Evolutionary conservation across 2,329 filamentous ascomycete genomes (phyloP).

Genomic region (Trichoderma sp.): DNA sequence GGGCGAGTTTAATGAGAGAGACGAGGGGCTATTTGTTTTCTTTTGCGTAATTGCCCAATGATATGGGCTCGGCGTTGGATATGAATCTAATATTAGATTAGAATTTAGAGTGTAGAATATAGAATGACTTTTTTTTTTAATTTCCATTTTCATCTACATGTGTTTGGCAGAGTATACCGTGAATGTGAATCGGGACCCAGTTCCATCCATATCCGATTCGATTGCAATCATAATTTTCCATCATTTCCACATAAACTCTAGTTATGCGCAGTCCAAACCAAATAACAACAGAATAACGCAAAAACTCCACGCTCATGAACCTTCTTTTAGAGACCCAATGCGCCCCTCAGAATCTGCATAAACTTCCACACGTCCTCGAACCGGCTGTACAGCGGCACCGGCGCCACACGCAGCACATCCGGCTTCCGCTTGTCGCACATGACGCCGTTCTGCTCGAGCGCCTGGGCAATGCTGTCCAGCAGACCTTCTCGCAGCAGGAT

Average conservation of each 20-base stretch:
- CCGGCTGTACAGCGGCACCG: conserved; percentile 78
- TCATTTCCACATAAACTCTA: neutral
- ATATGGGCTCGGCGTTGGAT: neutral
- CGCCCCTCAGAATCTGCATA: conserved; percentile 40
- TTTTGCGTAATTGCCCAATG: neutral
- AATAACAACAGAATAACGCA: neutral
- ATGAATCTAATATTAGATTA: neutral
- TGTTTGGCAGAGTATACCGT: neutral
- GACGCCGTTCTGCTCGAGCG: conserved; percentile 65
- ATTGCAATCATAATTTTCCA: neutral
- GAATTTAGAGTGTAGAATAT: neutral
- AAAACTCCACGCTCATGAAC: neutral
- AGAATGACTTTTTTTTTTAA: neutral
- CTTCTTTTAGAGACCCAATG: conserved; percentile 28
- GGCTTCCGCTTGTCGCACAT: conserved; percentile 82
- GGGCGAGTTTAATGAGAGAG: neutral
- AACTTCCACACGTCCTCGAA: conserved; percentile 66
- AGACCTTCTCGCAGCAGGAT: conserved; percentile 65
- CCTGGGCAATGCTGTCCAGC: conserved; percentile 63
- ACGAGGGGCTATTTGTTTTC: neutral
- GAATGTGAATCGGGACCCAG: neutral
- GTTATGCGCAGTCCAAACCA: neutral
- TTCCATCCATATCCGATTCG: neutral
- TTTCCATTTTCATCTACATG: neutral
- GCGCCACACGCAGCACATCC: conserved; percentile 79